Conservation (phyloP, 192 early-diverging fungal species). For the Umbelopsis ramanniana region DNA sequence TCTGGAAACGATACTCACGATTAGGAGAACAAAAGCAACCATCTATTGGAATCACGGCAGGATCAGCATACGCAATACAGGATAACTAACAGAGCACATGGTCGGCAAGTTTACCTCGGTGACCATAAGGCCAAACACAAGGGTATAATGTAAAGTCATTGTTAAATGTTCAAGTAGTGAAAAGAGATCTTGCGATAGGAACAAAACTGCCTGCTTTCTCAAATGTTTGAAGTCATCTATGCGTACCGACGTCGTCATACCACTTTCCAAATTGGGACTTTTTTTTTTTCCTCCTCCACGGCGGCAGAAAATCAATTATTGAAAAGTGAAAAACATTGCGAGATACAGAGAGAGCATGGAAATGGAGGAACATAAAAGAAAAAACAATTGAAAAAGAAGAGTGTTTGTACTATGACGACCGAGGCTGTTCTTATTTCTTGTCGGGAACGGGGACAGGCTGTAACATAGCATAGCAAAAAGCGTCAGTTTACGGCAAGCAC, state of each 20-base stretch:
- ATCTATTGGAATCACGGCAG: not conserved
- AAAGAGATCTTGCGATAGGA: not conserved
- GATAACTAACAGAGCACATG: not conserved
- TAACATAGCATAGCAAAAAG: not conserved
- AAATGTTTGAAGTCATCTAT: constrained; percentile 2
- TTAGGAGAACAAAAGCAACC: not conserved
- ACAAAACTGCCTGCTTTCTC: not conserved
- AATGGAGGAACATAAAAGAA: not conserved
- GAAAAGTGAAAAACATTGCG: not conserved
- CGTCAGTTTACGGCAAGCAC: too few relatives aligned
- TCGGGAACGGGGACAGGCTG: constrained; percentile 9
- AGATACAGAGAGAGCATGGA: not conserved
- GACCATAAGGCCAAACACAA: constrained; percentile 19
- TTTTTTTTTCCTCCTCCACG: not conserved
- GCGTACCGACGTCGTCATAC: not conserved
- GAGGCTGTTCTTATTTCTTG: not conserved
- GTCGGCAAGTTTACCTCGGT: not conserved
- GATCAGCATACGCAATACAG: not conserved
- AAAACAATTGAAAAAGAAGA: not conserved
- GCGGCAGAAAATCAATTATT: not conserved
- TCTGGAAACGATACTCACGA: not conserved
- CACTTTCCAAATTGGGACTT: not conserved
- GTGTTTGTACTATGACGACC: too few relatives aligned
- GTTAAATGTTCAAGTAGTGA: not conserved
- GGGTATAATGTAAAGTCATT: constrained; percentile 21